Base-by-base conservation (phyloP, 805 yeast species). In the Yarrowia sp. region DNA sequence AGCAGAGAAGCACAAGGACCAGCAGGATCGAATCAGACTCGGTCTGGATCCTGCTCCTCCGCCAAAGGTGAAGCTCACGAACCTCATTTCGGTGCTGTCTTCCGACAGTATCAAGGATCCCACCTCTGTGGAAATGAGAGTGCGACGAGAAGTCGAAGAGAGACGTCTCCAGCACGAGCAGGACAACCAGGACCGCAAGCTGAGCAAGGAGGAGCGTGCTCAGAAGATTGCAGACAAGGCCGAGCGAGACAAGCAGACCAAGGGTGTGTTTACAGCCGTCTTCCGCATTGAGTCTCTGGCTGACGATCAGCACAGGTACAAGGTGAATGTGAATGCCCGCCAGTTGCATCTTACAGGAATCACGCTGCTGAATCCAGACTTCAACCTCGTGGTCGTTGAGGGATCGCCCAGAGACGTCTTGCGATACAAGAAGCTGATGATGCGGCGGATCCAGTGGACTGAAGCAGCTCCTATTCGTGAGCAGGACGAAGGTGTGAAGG, bases 31-130 rank as follows among this genome's bases (percentile, higher is more conserved):
- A 47, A 85, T 92, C 22, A 81, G 85, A 63, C 75, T 89, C 5
- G 99, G 99, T 0, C 74, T 92, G 18, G 89, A 87, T 49, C 87
- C 96, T 0, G 87, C 96, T 5, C 97, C 97, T 0, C 87, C 87
- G 6, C 96, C 97, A 2, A 94, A 93, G 72, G 87, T 94, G 24
- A 89, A 87, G 68, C 76, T 90, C 44, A 83, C 87, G 42, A 94
- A 93, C 70, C 79, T 94, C 72, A 89, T 90, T 91, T 87, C 81
- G 67, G 96, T 90, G 0, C 76, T 88, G 53, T 89, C 97, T 2
- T 84, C 88, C 67, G 96, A 89, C 63, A 90, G 94, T 6, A 87
- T 92, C 51, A 78, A 81, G 63, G 96, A 94, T 70, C 98, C 99
- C 0, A 93, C 98, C 0, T 83, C 83, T 3, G 86, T 91, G 66